A percentile compares a stretch with the other conserved stretches of the same genome.
Evolutionary conservation across 768 basidiomycete species (phyloP).

Genomic region (Amanita fuliginea): DNA sequence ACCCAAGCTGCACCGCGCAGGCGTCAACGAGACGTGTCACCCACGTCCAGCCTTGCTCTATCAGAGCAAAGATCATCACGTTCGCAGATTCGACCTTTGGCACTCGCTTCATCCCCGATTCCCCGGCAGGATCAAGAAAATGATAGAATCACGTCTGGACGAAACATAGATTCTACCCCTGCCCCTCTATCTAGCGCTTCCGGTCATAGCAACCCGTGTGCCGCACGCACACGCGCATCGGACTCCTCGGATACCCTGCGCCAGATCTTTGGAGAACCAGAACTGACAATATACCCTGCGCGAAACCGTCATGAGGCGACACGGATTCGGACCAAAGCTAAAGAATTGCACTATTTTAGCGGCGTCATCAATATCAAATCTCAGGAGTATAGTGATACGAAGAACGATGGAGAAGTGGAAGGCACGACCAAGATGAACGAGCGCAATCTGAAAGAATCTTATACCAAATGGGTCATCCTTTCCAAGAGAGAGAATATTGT

Average conservation of each 20-base stretch:
- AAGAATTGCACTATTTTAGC: background rate
- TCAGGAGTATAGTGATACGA: background rate
- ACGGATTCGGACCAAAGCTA: background rate
- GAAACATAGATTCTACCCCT: background rate
- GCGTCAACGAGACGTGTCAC: background rate
- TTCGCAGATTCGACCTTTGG: background rate
- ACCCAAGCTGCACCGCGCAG: background rate
- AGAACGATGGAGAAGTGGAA: background rate
- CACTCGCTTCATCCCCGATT: background rate
- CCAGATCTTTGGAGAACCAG: background rate
- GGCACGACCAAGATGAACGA: background rate
- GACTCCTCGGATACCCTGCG: background rate
- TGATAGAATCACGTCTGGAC: background rate
- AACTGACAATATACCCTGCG: background rate
- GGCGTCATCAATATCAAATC: background rate
- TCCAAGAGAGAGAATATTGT: background rate
- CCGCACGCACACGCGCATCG: too few species aligned
- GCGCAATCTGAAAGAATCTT: background rate
- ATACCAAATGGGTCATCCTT: constrained; percentile 2
- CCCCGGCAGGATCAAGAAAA: background rate
- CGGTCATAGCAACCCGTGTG: background rate
- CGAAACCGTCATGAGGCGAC: background rate
- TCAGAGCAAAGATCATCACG: background rate
- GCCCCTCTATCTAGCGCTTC: background rate
- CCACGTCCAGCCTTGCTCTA: background rate